Conservation (phyloP, 2,329 filamentous ascomycete species). For the Trichoderma sp. region DNA sequence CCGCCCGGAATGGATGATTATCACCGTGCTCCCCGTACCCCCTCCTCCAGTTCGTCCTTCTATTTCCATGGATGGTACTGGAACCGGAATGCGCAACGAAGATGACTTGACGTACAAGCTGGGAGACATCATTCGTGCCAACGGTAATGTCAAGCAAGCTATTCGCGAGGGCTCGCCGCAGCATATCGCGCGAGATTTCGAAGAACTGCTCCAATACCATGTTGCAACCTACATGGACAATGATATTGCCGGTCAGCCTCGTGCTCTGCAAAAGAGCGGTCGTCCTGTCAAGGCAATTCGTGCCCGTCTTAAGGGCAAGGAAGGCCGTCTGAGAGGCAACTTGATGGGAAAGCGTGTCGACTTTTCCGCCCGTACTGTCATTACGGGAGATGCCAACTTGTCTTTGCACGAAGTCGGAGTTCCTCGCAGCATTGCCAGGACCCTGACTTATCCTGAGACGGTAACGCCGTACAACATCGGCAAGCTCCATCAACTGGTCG, state of each 20-base stretch:
- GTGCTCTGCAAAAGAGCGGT: slow-evolving; percentile 94
- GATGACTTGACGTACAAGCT: slow-evolving; percentile 99
- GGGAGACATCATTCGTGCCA: slow-evolving; percentile 96
- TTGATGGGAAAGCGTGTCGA: slow-evolving; percentile 99
- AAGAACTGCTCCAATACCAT: slow-evolving; percentile 91
- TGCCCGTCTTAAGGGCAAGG: slow-evolving; percentile 97
- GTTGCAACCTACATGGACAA: slow-evolving; percentile 99
- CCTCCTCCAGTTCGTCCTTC: slow-evolving; percentile 94
- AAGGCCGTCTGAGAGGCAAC: slow-evolving; percentile 95
- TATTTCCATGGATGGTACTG: slow-evolving; percentile 95
- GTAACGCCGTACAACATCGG: slow-evolving; percentile 98
- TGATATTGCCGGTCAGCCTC: slow-evolving; percentile 93
- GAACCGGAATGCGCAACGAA: slow-evolving; percentile 89
- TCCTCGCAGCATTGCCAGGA: slow-evolving; percentile 88
- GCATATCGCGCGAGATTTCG: slow-evolving; percentile 89
- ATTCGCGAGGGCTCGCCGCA: slow-evolving; percentile 89
- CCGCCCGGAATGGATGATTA: slow-evolving; percentile 96
- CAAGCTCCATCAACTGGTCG: slow-evolving; percentile 84
- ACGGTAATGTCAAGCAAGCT: slow-evolving; percentile 89
- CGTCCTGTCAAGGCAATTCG: slow-evolving; percentile 96
- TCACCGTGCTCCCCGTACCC: slow-evolving; percentile 92
- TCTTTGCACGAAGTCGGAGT: slow-evolving; percentile 97
- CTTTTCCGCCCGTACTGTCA: slow-evolving; percentile 98
- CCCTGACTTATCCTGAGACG: slow-evolving; percentile 93
- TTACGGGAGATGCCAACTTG: slow-evolving; percentile 96